phyloP scores from a whole-genome alignment of 345 rosid genomes.

The Eucalyptus tenuipes region DNA sequence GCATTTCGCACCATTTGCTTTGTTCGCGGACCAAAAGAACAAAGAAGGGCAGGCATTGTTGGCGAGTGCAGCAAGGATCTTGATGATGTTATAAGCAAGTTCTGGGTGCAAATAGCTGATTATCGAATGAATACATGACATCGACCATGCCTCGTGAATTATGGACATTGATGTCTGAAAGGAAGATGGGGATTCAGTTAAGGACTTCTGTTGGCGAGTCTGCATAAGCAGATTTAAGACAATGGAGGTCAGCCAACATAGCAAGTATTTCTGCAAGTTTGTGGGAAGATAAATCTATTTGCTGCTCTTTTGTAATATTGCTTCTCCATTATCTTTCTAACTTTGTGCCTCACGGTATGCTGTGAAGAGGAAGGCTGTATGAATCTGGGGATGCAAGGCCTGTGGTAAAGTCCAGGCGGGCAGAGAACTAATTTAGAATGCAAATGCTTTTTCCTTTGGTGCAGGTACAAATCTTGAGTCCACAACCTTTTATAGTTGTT shows the following conservation, averaged over 20 bases:
- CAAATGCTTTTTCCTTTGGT: too few species aligned
- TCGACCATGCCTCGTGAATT: background rate
- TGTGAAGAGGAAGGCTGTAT: conserved; percentile 89
- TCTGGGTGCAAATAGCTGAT: background rate
- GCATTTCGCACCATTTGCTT: background rate
- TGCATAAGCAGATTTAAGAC: conserved; percentile 61
- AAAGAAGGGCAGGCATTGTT: conserved; percentile 14
- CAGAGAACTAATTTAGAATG: conserved; percentile 16
- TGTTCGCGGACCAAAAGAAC: conserved; percentile 19
- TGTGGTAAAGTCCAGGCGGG: conserved; percentile 90
- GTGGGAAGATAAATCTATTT: conserved; percentile 50
- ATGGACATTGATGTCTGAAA: background rate
- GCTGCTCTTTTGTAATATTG: background rate
- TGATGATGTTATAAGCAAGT: background rate
- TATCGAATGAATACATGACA: background rate
- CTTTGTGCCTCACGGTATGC: conserved; percentile 30
- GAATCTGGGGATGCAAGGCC: conserved; percentile 96
- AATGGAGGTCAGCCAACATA: conserved; percentile 81
- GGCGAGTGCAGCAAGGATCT: conserved; percentile 3
- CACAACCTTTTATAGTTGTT: too few species aligned
- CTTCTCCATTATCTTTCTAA: background rate
- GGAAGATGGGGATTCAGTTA: background rate
- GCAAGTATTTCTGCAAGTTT: conserved; percentile 84
- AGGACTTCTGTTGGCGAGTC: too few species aligned
- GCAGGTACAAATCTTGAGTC: too few species aligned